Conservation (phyloP, 768 basidiomycete species). For the Psilocybe cyanescens region DNA sequence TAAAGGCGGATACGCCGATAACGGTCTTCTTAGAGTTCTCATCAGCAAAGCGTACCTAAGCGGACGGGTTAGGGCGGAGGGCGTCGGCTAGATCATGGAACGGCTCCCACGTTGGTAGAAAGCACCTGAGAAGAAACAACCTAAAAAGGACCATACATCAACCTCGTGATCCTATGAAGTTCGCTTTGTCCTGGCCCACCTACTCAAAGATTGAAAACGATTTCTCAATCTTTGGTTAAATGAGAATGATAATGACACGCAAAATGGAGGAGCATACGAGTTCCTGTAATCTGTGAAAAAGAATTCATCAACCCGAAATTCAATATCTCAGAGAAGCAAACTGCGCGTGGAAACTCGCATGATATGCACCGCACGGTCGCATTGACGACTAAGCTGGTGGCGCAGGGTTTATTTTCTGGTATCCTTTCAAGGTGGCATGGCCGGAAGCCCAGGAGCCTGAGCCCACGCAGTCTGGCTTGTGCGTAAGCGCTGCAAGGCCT, state of each 20-base stretch:
- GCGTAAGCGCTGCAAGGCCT: constrained; percentile 5
- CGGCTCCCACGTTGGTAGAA: background rate
- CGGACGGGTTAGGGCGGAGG: background rate
- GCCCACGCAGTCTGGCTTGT: background rate
- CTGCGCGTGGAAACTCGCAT: background rate
- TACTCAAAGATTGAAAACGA: background rate
- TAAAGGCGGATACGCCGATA: constrained; percentile 18
- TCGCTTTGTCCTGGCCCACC: background rate
- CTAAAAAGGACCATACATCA: constrained; percentile 12
- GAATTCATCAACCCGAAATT: background rate
- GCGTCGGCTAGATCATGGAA: background rate
- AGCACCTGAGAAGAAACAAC: constrained; percentile 10
- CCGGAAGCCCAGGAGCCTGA: background rate
- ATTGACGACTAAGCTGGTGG: background rate
- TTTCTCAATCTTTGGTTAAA: background rate
- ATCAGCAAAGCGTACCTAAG: background rate
- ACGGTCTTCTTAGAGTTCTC: constrained; percentile 11
- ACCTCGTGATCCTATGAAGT: constrained; percentile 1
- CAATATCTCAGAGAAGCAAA: background rate
- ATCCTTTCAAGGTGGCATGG: background rate
- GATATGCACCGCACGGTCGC: background rate
- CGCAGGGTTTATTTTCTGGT: constrained; percentile 1
- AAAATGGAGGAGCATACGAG: background rate
- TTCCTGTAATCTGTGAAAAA: background rate
- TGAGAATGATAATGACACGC: background rate